These are phyloP conservation scores for Panaeolus papilionaceus DNA, from an alignment of 768 basidiomycete genomes.

Conservation along the genomic window DNA sequence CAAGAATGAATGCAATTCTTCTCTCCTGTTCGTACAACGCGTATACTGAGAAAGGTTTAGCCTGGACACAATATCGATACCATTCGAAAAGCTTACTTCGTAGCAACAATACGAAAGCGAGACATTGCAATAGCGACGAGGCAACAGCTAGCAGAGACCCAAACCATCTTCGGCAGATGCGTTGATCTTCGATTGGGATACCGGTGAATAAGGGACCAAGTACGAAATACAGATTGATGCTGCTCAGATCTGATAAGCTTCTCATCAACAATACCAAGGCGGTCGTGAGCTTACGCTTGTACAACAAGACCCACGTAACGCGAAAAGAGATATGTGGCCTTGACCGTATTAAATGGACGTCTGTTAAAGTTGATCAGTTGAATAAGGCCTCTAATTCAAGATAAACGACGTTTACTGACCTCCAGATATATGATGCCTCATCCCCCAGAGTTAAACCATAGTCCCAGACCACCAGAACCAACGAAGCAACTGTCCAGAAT, in stretches of 20 bases:
- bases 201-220: neutral
- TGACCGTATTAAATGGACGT: neutral
- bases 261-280: neutral
- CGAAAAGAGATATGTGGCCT: neutral
- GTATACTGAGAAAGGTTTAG: neutral
- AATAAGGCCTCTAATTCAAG: neutral
- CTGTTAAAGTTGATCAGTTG: neutral
- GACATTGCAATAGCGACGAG: neutral
- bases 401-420: neutral
- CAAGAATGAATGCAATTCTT: neutral
- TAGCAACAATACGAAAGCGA: neutral
- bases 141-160: neutral
- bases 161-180: neutral
- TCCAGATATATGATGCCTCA: neutral
- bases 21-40: neutral
- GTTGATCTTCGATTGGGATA: neutral
- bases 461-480: neutral
- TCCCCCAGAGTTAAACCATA: neutral
- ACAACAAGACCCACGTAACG: neutral
- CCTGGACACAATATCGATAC: neutral
- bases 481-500: neutral
- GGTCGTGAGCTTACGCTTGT: neutral
- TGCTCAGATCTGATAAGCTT: neutral
- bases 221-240: neutral
- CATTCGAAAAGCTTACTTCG: neutral